Evolutionary conservation across 441 rosid species (phyloP), one percentile per base, ranked within the genome.

Genomic region (Rhodomyrtus psidioides): DNA sequence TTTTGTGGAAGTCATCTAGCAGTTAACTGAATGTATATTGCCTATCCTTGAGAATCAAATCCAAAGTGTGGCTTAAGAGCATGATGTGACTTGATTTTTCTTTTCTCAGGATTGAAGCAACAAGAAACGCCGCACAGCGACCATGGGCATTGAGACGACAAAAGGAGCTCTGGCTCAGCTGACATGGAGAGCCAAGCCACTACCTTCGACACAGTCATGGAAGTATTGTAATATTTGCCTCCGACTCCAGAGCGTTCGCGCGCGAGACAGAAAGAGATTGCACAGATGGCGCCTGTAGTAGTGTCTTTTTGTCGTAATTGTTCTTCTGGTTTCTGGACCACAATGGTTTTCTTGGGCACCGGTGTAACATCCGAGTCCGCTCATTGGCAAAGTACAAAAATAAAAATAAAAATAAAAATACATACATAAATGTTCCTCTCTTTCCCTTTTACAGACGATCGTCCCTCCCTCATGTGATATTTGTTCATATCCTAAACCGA

Each of bases 21-120:
- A 16, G 55, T 55, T 59, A 30, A 58, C 59, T 46, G 54, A 24
- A 26, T 27, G 6, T 42, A 75, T 56, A 23, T 81, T 62, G 24
- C 76, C 26, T 30, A 17, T 62, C 44, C 46, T 62, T 30, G 14
- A 30, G 39, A n/a, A 81, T 17, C 12, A 7, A 26, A 81, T 46
- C 57, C 42, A 6, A 82, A 55, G 58, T 9, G 57, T 16, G 55
- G 57, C 83, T 23, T 82, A 16, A 21, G 26, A 55, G 39, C 44
- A 5, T 42, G 44, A 51, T 27, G 56, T 81, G 42, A 28, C 6
- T 55, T 82, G 10, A 27, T 28, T 49, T 46, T 51, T 53, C 44
- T 74, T 65, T 74, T 58, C 44, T 55, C 79, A 86, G 88, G 88
- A 86, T 23, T 56, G 88, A 28, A 86, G 88, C 51, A 86, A 44